phyloP scores from a whole-genome alignment of 2,329 filamentous ascomycete genomes.

The Clarireedia homoeocarpa region DNA sequence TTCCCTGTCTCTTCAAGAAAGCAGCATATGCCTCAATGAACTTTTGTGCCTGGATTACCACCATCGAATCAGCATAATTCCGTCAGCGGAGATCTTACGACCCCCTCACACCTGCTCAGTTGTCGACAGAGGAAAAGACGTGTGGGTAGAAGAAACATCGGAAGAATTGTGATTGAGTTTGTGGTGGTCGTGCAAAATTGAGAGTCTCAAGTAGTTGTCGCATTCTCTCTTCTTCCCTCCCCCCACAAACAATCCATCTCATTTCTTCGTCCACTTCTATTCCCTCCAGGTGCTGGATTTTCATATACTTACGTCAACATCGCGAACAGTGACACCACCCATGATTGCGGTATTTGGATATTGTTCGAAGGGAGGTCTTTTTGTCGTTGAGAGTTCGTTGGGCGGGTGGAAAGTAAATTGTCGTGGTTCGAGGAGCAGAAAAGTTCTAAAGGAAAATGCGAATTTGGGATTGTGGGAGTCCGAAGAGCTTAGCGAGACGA shows the following conservation, averaged over 20 bases:
- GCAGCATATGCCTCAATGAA: conserved; percentile 81
- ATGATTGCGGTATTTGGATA: conserved; percentile 54
- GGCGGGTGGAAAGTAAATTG: conserved; percentile 6
- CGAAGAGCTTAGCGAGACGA: conserved; percentile 1
- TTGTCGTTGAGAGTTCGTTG: conserved; percentile 12
- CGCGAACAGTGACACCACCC: conserved; percentile 76
- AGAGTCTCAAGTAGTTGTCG: background rate
- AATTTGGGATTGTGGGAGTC: conserved; percentile 1
- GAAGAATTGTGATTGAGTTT: background rate
- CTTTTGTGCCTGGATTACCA: conserved; percentile 62
- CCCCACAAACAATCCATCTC: conserved; percentile 8
- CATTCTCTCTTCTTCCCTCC: too few species aligned
- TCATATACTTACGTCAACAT: conserved; percentile 66
- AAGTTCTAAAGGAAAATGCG: background rate
- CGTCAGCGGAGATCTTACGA: conserved; percentile 66
- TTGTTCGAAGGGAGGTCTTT: conserved; percentile 16
- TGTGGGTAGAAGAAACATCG: conserved; percentile 1
- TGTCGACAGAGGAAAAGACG: background rate
- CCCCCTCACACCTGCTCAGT: conserved; percentile 63
- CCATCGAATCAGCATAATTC: conserved; percentile 59
- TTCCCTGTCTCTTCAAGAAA: conserved; percentile 92
- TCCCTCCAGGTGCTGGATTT: conserved; percentile 17
- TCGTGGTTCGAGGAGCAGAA: conserved; percentile 7
- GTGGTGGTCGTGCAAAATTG: conserved; percentile 1
- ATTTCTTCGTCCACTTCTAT: conserved; percentile 11